These are phyloP conservation scores for Camellia sinensis DNA, from an alignment of 148 eudicot genomes.

Conservation along the genomic window DNA sequence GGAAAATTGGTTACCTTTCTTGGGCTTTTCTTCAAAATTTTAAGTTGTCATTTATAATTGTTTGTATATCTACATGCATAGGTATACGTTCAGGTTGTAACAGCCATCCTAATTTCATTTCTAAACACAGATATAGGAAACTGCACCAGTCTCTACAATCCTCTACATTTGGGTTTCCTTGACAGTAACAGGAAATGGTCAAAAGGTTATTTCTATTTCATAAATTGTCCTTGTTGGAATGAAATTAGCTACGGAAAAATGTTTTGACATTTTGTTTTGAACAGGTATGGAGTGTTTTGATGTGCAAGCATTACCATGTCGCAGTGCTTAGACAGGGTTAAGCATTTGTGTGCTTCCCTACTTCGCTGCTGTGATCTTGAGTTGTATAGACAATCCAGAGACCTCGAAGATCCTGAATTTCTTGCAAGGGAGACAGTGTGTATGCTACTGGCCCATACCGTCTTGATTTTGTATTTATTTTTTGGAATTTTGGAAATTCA, in stretches of 20 bases:
- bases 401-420: constrained; percentile 76
- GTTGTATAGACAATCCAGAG: constrained; percentile 51
- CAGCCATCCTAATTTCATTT: background rate
- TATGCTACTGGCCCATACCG: constrained; percentile 36
- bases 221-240: background rate
- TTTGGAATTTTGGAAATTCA: background rate
- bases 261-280: constrained; percentile 15
- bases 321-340: constrained; percentile 80
- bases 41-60: background rate
- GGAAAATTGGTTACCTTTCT: background rate
- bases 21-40: background rate
- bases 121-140: constrained; percentile 15
- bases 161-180: constrained; percentile 9
- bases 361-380: constrained; percentile 74
- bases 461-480: constrained; percentile 3
- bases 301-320: constrained; percentile 65
- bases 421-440: constrained; percentile 87
- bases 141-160: constrained; percentile 12
- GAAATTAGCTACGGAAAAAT: background rate
- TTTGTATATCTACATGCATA: no score
- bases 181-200: constrained; percentile 60
- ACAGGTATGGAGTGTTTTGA: constrained; percentile 73
- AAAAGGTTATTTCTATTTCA: constrained; percentile 40
- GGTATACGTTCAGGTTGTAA: background rate
- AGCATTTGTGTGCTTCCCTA: constrained; percentile 70